These are phyloP conservation scores for Fraxinus velutina DNA, from an alignment of 305 asterid genomes.

Conservation along the genomic window DNA sequence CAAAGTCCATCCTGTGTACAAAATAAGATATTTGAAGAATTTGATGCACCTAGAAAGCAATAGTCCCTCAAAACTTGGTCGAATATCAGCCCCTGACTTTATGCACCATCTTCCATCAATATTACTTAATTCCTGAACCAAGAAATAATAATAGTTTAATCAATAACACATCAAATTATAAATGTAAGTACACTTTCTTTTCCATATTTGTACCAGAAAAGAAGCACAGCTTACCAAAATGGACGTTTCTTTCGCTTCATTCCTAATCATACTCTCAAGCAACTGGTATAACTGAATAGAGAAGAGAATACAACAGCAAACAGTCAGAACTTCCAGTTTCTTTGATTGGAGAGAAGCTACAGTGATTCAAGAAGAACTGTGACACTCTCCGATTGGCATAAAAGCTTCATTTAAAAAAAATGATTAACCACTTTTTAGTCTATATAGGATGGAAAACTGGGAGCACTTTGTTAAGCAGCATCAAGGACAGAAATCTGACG, in stretches of 20 bases:
- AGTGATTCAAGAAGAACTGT: background rate
- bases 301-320: conserved; percentile 24
- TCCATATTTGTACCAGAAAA: background rate
- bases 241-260: conserved; percentile 53
- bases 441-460: background rate
- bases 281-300: conserved; percentile 62
- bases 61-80: conserved; percentile 66
- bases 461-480: background rate
- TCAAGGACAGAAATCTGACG: background rate
- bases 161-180: conserved; percentile 2
- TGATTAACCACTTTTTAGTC: background rate
- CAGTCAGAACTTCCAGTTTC: conserved; percentile 21
- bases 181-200: background rate
- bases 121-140: conserved; percentile 65
- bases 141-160: conserved; percentile 7
- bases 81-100: conserved; percentile 46
- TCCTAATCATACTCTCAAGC: conserved; percentile 76
- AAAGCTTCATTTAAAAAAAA: background rate
- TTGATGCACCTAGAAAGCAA: conserved; percentile 72
- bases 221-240: conserved; percentile 46
- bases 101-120: conserved; percentile 94
- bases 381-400: background rate
- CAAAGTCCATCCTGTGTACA: conserved; percentile 6
- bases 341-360: background rate
- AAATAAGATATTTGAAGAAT: conserved; percentile 26